phyloP scores from a whole-genome alignment of 2,329 filamentous ascomycete species.

The Pyrenophora teres region DNA sequence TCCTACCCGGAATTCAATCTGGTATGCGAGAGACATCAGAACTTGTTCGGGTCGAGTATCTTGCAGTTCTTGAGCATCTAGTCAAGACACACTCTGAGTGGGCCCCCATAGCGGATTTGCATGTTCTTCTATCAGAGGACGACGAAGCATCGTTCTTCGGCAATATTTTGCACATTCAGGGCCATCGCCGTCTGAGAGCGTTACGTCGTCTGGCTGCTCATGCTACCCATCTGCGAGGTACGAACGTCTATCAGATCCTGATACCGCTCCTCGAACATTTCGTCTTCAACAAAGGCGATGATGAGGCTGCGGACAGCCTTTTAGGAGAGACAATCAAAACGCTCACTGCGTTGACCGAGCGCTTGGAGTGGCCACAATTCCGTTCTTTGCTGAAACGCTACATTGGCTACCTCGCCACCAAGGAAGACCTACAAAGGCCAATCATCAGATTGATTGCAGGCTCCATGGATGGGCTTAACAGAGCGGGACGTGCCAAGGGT shows the following conservation, averaged over 20 bases:
- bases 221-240: conserved; percentile 71
- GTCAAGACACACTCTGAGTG: conserved; percentile 72
- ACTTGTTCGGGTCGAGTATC: conserved; percentile 79
- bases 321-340: conserved; percentile 84
- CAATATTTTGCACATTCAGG: conserved; percentile 88
- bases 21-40: conserved; percentile 81
- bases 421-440: conserved; percentile 82
- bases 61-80: conserved; percentile 78
- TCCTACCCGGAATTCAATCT: conserved; percentile 76
- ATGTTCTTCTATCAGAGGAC: conserved; percentile 70
- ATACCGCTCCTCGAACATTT: conserved; percentile 94
- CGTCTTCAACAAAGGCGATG: conserved; percentile 80
- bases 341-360: conserved; percentile 73
- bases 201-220: conserved; percentile 75
- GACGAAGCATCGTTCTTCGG: conserved; percentile 88
- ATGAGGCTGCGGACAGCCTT: conserved; percentile 77
- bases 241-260: conserved; percentile 83
- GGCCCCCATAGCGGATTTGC: conserved; percentile 74
- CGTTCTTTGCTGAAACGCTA: conserved; percentile 83
- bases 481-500: conserved; percentile 52
- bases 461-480: conserved; percentile 75
- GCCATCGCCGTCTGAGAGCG: conserved; percentile 82
- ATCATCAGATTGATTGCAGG: conserved; percentile 81
- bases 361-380: conserved; percentile 89
- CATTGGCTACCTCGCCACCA: conserved; percentile 77